phyloP scores from a whole-genome alignment of 2,329 filamentous ascomycete genomes.

The Colletotrichum lindemuthianum region DNA sequence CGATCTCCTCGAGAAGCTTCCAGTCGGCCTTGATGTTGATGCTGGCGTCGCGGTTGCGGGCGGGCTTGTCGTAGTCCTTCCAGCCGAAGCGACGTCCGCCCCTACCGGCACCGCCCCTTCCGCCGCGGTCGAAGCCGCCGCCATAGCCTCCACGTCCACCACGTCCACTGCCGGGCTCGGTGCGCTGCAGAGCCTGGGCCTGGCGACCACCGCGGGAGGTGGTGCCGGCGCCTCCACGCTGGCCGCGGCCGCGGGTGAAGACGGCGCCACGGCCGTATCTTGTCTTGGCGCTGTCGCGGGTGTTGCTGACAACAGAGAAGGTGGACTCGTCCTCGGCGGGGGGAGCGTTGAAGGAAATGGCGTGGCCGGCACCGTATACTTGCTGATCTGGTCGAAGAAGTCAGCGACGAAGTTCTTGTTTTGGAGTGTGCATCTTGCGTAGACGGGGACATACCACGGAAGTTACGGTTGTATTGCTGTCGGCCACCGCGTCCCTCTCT shows the following conservation, averaged over 20 bases:
- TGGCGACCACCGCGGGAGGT: slow-evolving; percentile 66
- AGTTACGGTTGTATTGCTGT: slow-evolving; percentile 92
- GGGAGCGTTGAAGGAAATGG: slow-evolving; percentile 88
- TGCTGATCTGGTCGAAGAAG: slow-evolving; percentile 77
- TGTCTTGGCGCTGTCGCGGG: slow-evolving; percentile 84
- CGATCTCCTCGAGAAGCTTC: slow-evolving; percentile 96
- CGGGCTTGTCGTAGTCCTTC: slow-evolving; percentile 99
- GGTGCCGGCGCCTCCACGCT: slow-evolving; percentile 67
- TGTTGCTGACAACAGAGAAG: slow-evolving; percentile 98
- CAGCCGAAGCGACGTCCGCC: slow-evolving; percentile 92
- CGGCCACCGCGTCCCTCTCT: slow-evolving; percentile 78
- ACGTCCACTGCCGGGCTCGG: slow-evolving; percentile 57
- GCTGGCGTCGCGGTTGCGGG: slow-evolving; percentile 93
- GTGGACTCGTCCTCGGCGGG: slow-evolving; percentile 94
- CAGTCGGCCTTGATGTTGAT: slow-evolving; percentile 97
- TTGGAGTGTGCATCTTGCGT: neutral
- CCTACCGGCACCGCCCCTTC: slow-evolving; percentile 73
- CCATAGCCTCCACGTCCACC: slow-evolving; percentile 71
- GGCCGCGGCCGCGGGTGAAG: slow-evolving; percentile 88
- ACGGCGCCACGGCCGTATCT: slow-evolving; percentile 90
- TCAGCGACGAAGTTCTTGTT: slow-evolving; percentile 22
- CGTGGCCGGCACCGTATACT: slow-evolving; percentile 91
- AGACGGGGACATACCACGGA: slow-evolving; percentile 73
- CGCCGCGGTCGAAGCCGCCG: slow-evolving; percentile 76
- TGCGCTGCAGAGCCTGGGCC: slow-evolving; percentile 74